These are phyloP conservation scores for Mycena haematopus DNA, from an alignment of 768 basidiomycete genomes.

Conservation along the genomic window DNA sequence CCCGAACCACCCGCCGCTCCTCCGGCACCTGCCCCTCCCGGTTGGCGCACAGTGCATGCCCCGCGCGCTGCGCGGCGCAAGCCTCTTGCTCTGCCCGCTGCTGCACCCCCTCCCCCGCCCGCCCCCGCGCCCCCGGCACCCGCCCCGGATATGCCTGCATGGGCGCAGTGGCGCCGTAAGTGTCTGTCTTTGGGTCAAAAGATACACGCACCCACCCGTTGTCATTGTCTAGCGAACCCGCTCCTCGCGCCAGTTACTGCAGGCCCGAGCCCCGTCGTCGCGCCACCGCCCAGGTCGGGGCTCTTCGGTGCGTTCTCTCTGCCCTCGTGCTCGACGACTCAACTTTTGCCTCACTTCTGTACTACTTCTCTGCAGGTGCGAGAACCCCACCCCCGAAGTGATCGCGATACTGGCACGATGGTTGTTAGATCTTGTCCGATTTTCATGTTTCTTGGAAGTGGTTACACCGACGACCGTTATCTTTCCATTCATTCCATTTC, in stretches of 20 bases:
- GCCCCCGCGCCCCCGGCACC: constrained; percentile 36
- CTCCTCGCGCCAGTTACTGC: constrained; percentile 14
- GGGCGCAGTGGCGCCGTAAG: constrained; percentile 67
- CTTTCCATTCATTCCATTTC: too few relatives aligned
- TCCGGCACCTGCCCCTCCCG: constrained; percentile 50
- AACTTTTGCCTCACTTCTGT: not conserved
- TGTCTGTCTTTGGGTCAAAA: not conserved
- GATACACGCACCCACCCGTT: not conserved
- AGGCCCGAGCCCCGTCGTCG: not conserved
- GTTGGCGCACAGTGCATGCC: constrained; percentile 59
- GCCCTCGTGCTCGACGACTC: not conserved
- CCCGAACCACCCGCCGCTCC: constrained; percentile 25
- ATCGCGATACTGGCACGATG: not conserved
- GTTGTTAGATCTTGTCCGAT: too few relatives aligned
- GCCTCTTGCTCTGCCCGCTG: constrained; percentile 34
- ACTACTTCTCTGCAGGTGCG: not conserved
- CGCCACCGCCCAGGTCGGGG: constrained; percentile 13
- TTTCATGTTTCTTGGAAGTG: too few relatives aligned
- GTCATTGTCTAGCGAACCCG: constrained; percentile 5
- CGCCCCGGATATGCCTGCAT: constrained; percentile 47
- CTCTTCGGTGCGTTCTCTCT: constrained; percentile 7
- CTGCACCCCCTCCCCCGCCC: constrained; percentile 29
- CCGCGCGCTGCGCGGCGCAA: constrained; percentile 36
- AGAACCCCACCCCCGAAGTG: constrained; percentile 25
- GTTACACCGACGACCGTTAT: too few relatives aligned